A percentile compares a stretch with the other conserved stretches of the same genome.
Conservation (phyloP, 768 basidiomycete species). For the Dentipellis sp. region DNA sequence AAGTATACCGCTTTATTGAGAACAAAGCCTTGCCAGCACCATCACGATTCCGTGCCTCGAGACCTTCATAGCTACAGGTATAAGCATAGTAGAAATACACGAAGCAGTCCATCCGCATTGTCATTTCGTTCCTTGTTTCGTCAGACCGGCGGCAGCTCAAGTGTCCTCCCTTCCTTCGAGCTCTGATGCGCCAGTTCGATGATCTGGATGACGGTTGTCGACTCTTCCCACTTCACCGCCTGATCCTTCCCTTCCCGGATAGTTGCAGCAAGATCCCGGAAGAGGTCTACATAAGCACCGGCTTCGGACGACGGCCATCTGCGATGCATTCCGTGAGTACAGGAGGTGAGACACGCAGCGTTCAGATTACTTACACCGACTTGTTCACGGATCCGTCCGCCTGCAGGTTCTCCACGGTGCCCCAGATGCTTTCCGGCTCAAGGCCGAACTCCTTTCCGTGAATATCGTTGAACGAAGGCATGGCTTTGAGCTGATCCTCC, state of each 20-base stretch:
- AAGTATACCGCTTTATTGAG: neutral
- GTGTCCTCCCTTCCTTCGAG: conserved; percentile 46
- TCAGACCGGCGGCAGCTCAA: conserved; percentile 20
- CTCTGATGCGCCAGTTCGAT: conserved; percentile 68
- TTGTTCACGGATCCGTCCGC: conserved; percentile 31
- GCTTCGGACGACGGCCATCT: conserved; percentile 57
- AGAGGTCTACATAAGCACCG: conserved; percentile 53
- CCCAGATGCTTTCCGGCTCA: conserved; percentile 58
- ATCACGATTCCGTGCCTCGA: neutral
- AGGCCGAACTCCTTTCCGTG: conserved; percentile 40
- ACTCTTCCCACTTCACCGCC: conserved; percentile 67
- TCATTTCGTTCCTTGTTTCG: neutral
- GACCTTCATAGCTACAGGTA: neutral
- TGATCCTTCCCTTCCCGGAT: conserved; percentile 46
- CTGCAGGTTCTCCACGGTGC: conserved; percentile 46
- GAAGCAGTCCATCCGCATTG: neutral
- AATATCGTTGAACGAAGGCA: conserved; percentile 36
- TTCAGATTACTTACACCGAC: conserved; percentile 24
- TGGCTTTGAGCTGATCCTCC: conserved; percentile 63
- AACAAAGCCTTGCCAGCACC: too few species aligned
- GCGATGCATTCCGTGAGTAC: conserved; percentile 4
- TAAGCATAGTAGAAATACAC: neutral
- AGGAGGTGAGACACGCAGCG: conserved; percentile 7
- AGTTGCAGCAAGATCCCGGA: conserved; percentile 54
- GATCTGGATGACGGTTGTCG: conserved; percentile 62